Conservation (phyloP, 129 eudicot species). For the Flaveria trinervia region DNA sequence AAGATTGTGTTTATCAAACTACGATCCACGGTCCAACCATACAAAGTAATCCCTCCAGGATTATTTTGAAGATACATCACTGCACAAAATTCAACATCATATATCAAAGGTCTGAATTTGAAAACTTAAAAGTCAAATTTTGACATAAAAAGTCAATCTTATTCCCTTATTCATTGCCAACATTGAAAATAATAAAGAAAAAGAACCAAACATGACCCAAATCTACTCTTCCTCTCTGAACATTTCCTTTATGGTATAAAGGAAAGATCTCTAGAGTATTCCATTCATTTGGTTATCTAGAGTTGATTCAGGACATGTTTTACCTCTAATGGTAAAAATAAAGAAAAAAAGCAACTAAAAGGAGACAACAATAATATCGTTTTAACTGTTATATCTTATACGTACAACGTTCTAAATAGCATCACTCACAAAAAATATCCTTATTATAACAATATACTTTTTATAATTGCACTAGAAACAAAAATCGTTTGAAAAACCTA, state of each 20-base stretch:
- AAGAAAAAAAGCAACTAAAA: no score
- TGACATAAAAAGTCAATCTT: background rate
- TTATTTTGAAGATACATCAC: conserved; percentile 81
- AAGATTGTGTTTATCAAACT: conserved; percentile 69
- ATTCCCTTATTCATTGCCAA: background rate
- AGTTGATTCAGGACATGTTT: background rate
- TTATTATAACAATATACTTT: no score
- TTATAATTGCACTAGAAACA: no score
- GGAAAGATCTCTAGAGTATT: no score
- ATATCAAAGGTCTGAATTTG: conserved; percentile 6
- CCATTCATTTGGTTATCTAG: no score
- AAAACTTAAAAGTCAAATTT: background rate
- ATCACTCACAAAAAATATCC: background rate
- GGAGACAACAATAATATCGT: background rate
- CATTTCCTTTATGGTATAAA: background rate
- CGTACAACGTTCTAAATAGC: background rate
- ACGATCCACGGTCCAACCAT: conserved; percentile 86
- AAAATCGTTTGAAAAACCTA: no score
- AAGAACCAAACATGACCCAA: background rate
- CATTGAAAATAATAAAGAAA: background rate
- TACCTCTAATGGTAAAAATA: background rate
- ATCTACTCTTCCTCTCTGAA: background rate
- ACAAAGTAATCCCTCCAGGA: conserved; percentile 87
- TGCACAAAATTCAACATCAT: conserved; percentile 39
- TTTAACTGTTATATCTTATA: background rate